Evolutionary conservation across 1,139 yeast genomes (phyloP), one percentile per base, ranked within the genome.

Genomic region (Saccharomyces uvarum): DNA sequence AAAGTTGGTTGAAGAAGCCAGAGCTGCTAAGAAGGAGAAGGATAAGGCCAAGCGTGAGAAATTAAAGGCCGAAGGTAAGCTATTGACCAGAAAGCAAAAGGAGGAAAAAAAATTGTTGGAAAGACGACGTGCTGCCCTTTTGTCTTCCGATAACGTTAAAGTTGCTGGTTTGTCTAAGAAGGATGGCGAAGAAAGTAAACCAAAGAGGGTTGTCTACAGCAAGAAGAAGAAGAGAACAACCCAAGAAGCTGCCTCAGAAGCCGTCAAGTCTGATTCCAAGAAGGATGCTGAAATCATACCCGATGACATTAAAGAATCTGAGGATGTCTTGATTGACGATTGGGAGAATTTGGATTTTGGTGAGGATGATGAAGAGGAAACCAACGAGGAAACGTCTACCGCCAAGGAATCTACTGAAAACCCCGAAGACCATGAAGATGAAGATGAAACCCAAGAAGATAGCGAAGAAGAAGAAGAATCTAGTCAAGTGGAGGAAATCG

Each of bases 61-160:
- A 72, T 77, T 86, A 71, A 88, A 88, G 75, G 95, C 97, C 27
- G 97, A 91, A 73, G 99, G 99, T 67, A 93, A 86, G 65, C 79
- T 82, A 55, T 73, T 87, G 69, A 88, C 97, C 57, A 93, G 88
- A 76, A 93, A 91, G 70, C 99, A 93, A 76, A 89, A 88, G 73
- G 97, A 91, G 73, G 96, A 90, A 70, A 87, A 88, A 76, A 88
- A 84, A 56, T 73, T 85, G 50, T 83, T 85, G 67, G 98, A 93
- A 69, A 86, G 88, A 70, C 88, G 98, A 75, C 88, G 96, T 72
- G 86, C 88, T 63, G 93, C 86, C 64, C 78, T 93, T 62, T 78
- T 93, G 61, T 86, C 85, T 56, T 76, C 89, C 31, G 88, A 91
- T 61, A 83, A 83, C 65, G 80, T 89, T 53, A 74, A 76, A 52